Percentiles rank a stretch among this genome's conserved stretches.
Evolutionary conservation across 2,329 filamentous ascomycete species (phyloP).

Genomic region (Coniella vitis): DNA sequence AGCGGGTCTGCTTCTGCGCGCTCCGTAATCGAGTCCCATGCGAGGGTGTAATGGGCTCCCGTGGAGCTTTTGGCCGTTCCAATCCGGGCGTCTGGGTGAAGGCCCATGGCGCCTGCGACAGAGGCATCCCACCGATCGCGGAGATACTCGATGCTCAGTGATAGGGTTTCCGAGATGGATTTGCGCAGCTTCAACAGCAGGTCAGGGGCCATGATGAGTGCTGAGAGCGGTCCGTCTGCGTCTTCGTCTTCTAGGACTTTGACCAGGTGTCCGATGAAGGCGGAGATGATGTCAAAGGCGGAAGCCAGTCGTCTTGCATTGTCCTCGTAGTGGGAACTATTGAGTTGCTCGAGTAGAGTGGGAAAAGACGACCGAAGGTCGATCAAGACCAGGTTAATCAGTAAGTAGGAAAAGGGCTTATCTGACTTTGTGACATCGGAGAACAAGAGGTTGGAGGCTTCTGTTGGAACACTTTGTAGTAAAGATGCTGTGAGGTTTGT

Average conservation of each 20-base stretch:
- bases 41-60: constrained; percentile 41
- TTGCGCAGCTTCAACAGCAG: constrained; percentile 55
- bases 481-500: constrained; percentile 52
- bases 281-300: constrained; percentile 55
- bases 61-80: constrained; percentile 36
- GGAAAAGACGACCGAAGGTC: constrained; percentile 60
- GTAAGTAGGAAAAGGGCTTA: constrained; percentile 54
- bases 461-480: constrained; percentile 46
- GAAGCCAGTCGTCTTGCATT: constrained; percentile 50
- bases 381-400: constrained; percentile 58
- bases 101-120: constrained; percentile 52
- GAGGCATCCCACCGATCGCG: constrained; percentile 65
- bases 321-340: constrained; percentile 43
- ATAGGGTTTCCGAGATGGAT: constrained; percentile 56
- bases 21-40: constrained; percentile 51
- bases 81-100: constrained; percentile 50
- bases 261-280: constrained; percentile 53
- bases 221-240: constrained; percentile 18
- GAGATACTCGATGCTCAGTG: constrained; percentile 56
- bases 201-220: constrained; percentile 46
- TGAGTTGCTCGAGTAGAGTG: constrained; percentile 50
- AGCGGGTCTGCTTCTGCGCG: constrained; percentile 48
- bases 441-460: constrained; percentile 46
- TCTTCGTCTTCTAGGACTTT: constrained; percentile 44
- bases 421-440: constrained; percentile 30